Evolutionary conservation across 805 yeast genomes (phyloP), one percentile per base, ranked within the genome.

Genomic region (Pichia thaimueangensis): DNA sequence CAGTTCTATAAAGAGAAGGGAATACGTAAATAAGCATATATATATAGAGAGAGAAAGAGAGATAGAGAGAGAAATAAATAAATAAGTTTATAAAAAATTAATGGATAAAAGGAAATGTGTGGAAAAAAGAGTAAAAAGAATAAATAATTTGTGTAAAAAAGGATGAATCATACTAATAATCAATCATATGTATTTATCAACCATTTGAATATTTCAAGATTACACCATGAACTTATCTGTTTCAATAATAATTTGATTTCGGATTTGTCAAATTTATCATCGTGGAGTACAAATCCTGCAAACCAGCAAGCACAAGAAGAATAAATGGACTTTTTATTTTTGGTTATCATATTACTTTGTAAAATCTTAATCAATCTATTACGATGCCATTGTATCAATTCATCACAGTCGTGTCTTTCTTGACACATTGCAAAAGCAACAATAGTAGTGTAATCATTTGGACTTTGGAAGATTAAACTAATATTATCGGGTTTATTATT

Each of bases 371-470:
- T 52, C 0, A 73, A 65, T 40, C 71, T 57, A 23, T 60, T 55
- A 15, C 42, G 33, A 36, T 60, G 63, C 74, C 74, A 70, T 19
- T 59, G 57, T 29, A 49, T 54, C 20, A 70, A 45, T 43, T 64
- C 68, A 24, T 62, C 53, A 21, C 23, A 39, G 20, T 39, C 35
- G 27, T 39, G 34, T 10, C 17, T 22, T 34, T 43, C 37, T 24
- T 39, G 43, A 12, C 34, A 34, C 42, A 43, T 38, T 28, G 39
- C 40, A 32, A 35, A 44, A n/a, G 47, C 47, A 8, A 44, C 30
- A 31, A 40, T 30, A n/a, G 43, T 21, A 6, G 43, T 28, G 22
- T 19, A 36, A 37, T 44, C 47, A 24, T 36, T 40, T 35, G 36
- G 29, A 28, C 17, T 35, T 35, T 44, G 47, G 20, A 31, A 44